Evolutionary conservation across 148 eudicot genomes (phyloP), one percentile per base, ranked within the genome.

Genomic region (Heliosperma pusillum): DNA sequence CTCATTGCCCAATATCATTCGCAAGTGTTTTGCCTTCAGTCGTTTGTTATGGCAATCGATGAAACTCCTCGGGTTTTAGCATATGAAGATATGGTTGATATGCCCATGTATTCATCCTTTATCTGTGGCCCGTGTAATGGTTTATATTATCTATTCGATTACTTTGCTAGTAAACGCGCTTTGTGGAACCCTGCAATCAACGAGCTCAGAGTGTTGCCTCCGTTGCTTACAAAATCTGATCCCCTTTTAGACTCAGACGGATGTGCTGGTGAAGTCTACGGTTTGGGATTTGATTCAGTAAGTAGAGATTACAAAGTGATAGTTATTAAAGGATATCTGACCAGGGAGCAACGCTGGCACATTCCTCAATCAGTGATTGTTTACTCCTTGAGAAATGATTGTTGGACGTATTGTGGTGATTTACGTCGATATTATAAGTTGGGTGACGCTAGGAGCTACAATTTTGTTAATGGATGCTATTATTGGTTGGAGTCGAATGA

Each of bases 11-110:
- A 73, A 21, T 59, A 73, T 24, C 3, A 5, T 36, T 10, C 20
- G 3, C 22, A 20, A 13, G 1, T 3, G 5, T 21, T 3, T 30
- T 29, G 40, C 13, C 20, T 11, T 6, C 52, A 20, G 16, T 58
- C 44, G 20, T n/a, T 3, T 60, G 76, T 22, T 44, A 20, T 60
- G 53, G 21, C 25, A 0, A 0, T 73, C 0, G 68, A 73, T 40
- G 76, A 73, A 22, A 73, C 67, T 5, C 76, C 76, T 7, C 66
- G 76, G 21, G 36, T 73, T 21, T 4, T 73, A 20, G 55, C 76
- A 8, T 6, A 12, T 22, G 67, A 60, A 36, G 5, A 10, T 7
- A 47, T 47, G 53, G 11, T 47, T 2, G 16, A 47, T 47, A 55
- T 16, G 58, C 58, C 58, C 20, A 55, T 55, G 5, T 16, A 16